Percentiles rank a stretch among this genome's conserved stretches.
phyloP scores from a whole-genome alignment of 345 rosid species.

The Hevea brasiliensis region DNA sequence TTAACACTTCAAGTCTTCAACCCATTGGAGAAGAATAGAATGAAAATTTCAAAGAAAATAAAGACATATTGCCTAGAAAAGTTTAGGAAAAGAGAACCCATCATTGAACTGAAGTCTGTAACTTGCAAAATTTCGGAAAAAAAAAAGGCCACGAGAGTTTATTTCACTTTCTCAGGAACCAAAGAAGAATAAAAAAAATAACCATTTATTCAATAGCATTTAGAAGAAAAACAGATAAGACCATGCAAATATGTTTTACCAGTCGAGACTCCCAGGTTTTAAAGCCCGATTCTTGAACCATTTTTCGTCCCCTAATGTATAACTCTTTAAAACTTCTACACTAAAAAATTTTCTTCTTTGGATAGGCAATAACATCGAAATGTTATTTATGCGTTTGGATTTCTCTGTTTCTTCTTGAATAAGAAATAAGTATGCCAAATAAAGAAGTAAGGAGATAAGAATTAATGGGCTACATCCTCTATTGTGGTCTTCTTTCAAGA shows the following conservation, averaged over 20 bases:
- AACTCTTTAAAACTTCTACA: not conserved
- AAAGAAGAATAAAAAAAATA: slow-evolving; percentile 4
- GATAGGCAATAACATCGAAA: too few species aligned
- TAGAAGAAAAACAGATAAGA: not conserved
- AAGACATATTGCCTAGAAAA: not conserved
- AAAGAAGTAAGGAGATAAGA: not conserved
- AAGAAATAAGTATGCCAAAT: not conserved
- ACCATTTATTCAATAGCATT: not conserved
- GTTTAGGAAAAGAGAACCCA: not conserved
- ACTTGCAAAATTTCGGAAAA: not conserved
- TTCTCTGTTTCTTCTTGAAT: not conserved
- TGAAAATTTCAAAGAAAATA: too few species aligned
- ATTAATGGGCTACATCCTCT: not conserved
- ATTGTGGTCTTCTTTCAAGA: not conserved
- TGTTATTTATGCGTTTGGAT: too few species aligned
- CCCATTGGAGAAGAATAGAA: not conserved
- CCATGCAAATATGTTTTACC: slow-evolving; percentile 14
- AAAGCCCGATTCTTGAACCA: slow-evolving; percentile 29
- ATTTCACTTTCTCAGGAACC: slow-evolving; percentile 14
- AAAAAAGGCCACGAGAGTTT: not conserved
- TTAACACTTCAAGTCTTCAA: not conserved
- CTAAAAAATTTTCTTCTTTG: not conserved
- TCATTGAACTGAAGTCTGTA: not conserved
- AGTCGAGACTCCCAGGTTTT: slow-evolving; percentile 23
- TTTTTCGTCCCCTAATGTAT: not conserved